A percentile compares a stretch with the other conserved stretches of the same genome.
phyloP scores from a whole-genome alignment of 2,329 filamentous ascomycete species.

The Allantophomopsis lycopodina region DNA sequence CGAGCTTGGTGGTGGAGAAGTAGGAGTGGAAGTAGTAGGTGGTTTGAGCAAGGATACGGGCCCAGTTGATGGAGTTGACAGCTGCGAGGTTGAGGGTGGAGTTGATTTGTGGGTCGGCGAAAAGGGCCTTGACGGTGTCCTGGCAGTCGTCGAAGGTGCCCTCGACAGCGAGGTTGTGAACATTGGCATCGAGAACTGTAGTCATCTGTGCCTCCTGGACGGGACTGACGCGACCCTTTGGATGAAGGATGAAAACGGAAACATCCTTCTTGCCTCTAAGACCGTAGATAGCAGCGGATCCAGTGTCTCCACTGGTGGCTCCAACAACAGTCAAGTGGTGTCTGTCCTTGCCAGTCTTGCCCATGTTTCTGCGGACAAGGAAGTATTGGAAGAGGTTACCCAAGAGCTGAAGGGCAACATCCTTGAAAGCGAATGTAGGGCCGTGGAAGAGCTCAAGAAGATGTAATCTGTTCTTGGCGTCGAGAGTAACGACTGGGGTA shows the following conservation, averaged over 20 bases:
- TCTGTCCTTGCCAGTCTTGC: slow-evolving; percentile 44
- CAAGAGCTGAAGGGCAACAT: slow-evolving; percentile 83
- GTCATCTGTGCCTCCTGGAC: slow-evolving; percentile 98
- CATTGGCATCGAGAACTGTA: slow-evolving; percentile 77
- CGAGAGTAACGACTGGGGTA: slow-evolving; percentile 67
- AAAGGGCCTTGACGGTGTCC: slow-evolving; percentile 90
- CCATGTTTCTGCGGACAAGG: slow-evolving; percentile 57
- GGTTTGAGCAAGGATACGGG: slow-evolving; percentile 89
- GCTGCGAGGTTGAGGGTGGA: slow-evolving; percentile 71
- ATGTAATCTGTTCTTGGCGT: slow-evolving; percentile 59
- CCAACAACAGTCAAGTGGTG: slow-evolving; percentile 80
- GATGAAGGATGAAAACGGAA: slow-evolving; percentile 88
- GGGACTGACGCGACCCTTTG: slow-evolving; percentile 78
- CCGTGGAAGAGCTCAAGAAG: slow-evolving; percentile 94
- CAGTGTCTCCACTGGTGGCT: slow-evolving; percentile 79
- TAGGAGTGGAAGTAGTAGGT: slow-evolving; percentile 96
- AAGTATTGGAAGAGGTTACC: slow-evolving; percentile 96
- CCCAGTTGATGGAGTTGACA: slow-evolving; percentile 96
- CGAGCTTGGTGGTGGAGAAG: slow-evolving; percentile 58
- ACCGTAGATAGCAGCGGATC: slow-evolving; percentile 91
- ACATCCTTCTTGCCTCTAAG: slow-evolving; percentile 93
- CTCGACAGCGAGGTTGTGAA: slow-evolving; percentile 80
- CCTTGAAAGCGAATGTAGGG: slow-evolving; percentile 91
- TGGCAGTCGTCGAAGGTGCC: slow-evolving; percentile 97
- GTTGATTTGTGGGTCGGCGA: slow-evolving; percentile 77